Evolutionary conservation across 768 basidiomycete species (phyloP).

Genomic region (Hygrocybe coccinea): DNA sequence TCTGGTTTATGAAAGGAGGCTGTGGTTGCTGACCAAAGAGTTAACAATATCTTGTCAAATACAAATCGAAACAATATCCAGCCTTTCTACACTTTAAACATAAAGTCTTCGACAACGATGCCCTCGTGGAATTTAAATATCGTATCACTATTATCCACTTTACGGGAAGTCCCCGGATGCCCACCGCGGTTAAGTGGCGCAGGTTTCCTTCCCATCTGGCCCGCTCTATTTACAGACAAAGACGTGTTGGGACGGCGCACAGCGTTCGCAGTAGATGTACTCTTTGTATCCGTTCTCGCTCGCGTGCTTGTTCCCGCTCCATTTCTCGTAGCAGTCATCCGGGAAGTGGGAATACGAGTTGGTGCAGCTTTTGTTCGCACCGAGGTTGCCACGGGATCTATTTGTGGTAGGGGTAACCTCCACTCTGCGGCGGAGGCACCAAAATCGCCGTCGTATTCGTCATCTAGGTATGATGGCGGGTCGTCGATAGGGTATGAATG

Average conservation of each 20-base stretch:
- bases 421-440: constrained; percentile 15
- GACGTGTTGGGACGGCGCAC: background rate
- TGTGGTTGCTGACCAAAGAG: no score
- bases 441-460: constrained; percentile 22
- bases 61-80: background rate
- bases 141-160: background rate
- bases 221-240: background rate
- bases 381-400: constrained; percentile 10
- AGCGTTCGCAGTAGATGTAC: background rate
- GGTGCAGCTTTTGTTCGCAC: background rate
- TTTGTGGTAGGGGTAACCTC: constrained; percentile 23
- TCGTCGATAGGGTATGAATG: constrained; percentile 33
- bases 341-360: background rate
- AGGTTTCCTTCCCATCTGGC: background rate
- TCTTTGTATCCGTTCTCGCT: background rate
- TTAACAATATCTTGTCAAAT: no score
- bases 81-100: constrained; percentile 1
- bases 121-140: background rate
- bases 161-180: background rate
- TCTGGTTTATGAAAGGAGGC: no score
- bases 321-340: no score
- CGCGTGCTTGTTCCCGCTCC: background rate
- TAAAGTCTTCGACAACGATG: background rate
- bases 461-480: constrained; percentile 22
- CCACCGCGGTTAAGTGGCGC: background rate